Conservation (phyloP, 2,329 filamentous ascomycete genomes). For the Talaromyces pinophilus region DNA sequence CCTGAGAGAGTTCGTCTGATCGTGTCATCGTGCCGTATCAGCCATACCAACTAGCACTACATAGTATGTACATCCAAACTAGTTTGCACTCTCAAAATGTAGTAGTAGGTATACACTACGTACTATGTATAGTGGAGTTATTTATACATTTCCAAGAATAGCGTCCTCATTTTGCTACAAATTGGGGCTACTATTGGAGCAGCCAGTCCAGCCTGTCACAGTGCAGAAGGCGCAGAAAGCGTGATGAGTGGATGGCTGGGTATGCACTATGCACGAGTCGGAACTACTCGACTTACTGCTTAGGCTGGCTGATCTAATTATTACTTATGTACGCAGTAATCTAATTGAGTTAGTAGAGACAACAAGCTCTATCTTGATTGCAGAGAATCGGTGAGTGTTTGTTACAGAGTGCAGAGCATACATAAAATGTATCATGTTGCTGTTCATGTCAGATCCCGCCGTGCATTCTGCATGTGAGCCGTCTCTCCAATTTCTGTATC, state of each 20-base stretch:
- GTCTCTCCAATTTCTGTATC: neutral
- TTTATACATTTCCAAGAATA: constrained; percentile 6
- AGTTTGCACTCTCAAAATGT: neutral
- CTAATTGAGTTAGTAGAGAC: neutral
- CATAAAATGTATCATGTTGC: neutral
- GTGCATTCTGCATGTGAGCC: neutral
- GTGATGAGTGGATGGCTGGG: neutral
- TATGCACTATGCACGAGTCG: constrained; percentile 8
- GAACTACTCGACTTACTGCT: neutral
- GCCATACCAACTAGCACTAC: neutral
- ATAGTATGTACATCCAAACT: neutral
- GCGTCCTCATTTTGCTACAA: neutral
- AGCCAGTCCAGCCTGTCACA: neutral
- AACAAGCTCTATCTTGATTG: neutral
- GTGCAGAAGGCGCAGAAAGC: neutral
- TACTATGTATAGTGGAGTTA: neutral
- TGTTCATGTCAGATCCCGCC: neutral
- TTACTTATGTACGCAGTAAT: neutral
- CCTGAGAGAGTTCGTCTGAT: neutral
- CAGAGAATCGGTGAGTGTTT: neutral
- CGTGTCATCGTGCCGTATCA: neutral
- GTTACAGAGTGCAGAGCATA: neutral
- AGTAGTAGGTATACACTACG: neutral
- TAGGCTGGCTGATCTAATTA: neutral
- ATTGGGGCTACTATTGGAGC: neutral